phyloP scores from a whole-genome alignment of 2,329 filamentous ascomycete species.

The Arthrobotrys sphaeroides region DNA sequence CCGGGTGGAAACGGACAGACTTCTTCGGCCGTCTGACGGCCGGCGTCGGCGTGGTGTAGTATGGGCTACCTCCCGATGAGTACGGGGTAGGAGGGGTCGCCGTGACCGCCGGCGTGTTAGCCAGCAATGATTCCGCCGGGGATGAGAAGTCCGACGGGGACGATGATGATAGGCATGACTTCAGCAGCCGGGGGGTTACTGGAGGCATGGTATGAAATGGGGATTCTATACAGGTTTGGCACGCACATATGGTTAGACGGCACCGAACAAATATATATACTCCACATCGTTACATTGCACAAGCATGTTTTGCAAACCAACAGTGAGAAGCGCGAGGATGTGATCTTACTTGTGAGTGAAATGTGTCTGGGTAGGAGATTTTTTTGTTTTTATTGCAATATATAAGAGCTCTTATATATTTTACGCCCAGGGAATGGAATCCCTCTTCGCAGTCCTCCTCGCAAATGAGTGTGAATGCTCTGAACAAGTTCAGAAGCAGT shows the following conservation, averaged over 20 bases:
- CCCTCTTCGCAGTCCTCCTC: slow-evolving; percentile 31
- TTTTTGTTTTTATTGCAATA: background rate
- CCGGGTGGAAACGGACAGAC: slow-evolving; percentile 49
- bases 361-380: background rate
- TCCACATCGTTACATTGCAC: background rate
- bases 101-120: slow-evolving; percentile 40
- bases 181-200: slow-evolving; percentile 49
- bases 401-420: too few relatives aligned
- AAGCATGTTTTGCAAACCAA: background rate
- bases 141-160: slow-evolving; percentile 53
- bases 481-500: slow-evolving; percentile 55
- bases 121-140: slow-evolving; percentile 37
- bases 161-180: slow-evolving; percentile 50
- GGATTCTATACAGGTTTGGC: background rate
- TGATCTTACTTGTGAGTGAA: slow-evolving; percentile 27
- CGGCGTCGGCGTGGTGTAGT: slow-evolving; percentile 49
- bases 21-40: slow-evolving; percentile 36
- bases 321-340: background rate
- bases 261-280: too few relatives aligned
- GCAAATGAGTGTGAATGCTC: slow-evolving; percentile 53
- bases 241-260: background rate
- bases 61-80: slow-evolving; percentile 42
- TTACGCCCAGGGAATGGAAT: slow-evolving; percentile 10
- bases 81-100: slow-evolving; percentile 50
- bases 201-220: slow-evolving; percentile 47